A percentile compares a stretch with the other conserved stretches of the same genome.
Conservation (phyloP, 345 rosid genomes). For the Eucalyptus pauciflora region DNA sequence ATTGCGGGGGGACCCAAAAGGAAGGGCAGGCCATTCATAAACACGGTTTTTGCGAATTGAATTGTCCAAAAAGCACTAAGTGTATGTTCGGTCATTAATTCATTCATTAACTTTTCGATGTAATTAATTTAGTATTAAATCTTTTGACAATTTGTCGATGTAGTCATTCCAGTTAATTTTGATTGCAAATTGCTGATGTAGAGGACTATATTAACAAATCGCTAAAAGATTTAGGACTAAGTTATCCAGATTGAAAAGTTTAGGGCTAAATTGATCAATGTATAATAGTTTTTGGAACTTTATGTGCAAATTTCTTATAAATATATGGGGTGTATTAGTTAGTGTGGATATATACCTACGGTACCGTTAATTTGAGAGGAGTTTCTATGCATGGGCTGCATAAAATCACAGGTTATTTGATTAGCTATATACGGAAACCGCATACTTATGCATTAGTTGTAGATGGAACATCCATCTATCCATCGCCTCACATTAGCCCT, state of each 20-base stretch:
- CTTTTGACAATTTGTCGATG: accelerated
- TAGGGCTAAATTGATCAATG: accelerated
- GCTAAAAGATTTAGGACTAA: accelerated
- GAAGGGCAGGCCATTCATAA: background rate
- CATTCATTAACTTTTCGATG: accelerated
- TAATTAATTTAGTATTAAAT: background rate
- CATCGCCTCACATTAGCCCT: background rate
- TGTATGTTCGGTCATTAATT: accelerated
- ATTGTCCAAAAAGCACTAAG: background rate
- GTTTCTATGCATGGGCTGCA: background rate
- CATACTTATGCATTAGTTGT: background rate
- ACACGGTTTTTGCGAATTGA: background rate
- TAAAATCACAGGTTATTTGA: background rate
- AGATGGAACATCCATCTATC: background rate
- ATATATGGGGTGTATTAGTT: background rate
- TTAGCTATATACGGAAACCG: background rate
- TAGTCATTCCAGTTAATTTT: accelerated
- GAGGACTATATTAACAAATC: no score
- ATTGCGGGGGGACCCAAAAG: background rate
- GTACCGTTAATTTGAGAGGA: background rate
- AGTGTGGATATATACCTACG: background rate
- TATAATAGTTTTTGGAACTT: no score
- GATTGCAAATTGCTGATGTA: no score
- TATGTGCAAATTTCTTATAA: background rate
- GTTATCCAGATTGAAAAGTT: accelerated